Evolutionary conservation across 2,329 filamentous ascomycete species (phyloP).

Genomic region (Xylaria sp.): DNA sequence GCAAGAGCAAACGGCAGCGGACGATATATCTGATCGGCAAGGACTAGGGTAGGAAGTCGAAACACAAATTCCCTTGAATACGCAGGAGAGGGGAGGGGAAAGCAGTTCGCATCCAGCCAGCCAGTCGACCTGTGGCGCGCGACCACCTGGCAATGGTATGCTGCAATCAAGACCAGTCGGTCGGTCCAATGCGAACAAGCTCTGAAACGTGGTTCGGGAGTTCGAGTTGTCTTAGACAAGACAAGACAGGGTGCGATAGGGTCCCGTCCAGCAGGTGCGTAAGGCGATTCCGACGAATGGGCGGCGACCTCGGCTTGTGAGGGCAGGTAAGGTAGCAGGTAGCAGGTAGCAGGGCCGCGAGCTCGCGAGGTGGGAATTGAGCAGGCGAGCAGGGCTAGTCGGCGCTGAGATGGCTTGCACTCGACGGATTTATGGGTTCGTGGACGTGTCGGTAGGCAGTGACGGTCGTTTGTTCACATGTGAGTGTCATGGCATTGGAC

Average conservation of each 20-base stretch:
- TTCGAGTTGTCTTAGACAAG: slow-evolving; percentile 3
- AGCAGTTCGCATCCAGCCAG: slow-evolving; percentile 8
- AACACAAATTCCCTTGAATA: slow-evolving; percentile 9
- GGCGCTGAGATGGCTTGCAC: background rate
- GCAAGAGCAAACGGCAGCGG: background rate
- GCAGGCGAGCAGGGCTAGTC: background rate
- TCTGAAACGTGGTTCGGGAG: slow-evolving; percentile 15
- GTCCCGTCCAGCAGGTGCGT: background rate
- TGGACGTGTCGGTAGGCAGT: background rate
- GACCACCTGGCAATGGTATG: slow-evolving; percentile 27
- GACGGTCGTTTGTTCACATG: background rate
- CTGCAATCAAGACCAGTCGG: slow-evolving; percentile 6
- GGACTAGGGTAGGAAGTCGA: slow-evolving; percentile 8
- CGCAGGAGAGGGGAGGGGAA: slow-evolving; percentile 4
- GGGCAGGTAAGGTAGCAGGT: no score
- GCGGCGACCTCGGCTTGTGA: no score
- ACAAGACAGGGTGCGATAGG: background rate
- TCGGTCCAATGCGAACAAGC: slow-evolving; percentile 9
- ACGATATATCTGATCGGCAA: slow-evolving; percentile 3
- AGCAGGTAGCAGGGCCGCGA: background rate
- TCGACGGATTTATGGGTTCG: background rate
- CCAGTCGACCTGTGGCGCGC: slow-evolving; percentile 26
- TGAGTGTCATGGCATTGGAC: background rate
- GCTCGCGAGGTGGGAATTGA: background rate
- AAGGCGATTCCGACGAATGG: background rate